Evolutionary conservation across 2,329 filamentous ascomycete species (phyloP).

Genomic region (Metarhizium album): DNA sequence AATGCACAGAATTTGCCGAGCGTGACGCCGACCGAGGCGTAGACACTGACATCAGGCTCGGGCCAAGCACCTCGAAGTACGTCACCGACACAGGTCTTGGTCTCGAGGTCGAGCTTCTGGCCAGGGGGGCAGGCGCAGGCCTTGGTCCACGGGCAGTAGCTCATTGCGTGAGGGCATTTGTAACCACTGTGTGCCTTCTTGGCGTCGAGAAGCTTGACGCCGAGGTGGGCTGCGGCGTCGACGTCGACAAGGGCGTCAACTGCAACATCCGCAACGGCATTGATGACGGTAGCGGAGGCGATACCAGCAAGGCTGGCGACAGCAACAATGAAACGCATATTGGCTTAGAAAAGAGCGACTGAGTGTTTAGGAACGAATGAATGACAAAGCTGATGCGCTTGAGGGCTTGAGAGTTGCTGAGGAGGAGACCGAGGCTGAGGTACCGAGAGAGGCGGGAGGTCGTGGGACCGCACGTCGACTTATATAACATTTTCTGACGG

Average conservation of each 20-base stretch:
- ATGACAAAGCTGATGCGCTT: slow-evolving; percentile 3
- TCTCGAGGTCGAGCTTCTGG: slow-evolving; percentile 25
- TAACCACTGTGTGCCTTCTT: slow-evolving; percentile 13
- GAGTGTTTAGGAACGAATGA: neutral
- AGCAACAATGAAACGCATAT: slow-evolving; percentile 22
- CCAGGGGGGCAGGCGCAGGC: slow-evolving; percentile 33
- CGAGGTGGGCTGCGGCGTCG: neutral
- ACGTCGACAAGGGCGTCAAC: slow-evolving; percentile 6
- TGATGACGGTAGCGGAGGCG: slow-evolving; percentile 14
- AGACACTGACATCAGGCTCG: slow-evolving; percentile 17
- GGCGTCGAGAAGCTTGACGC: slow-evolving; percentile 12
- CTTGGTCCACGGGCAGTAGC: slow-evolving; percentile 27
- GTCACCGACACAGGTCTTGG: slow-evolving; percentile 17
- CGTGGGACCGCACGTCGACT: neutral
- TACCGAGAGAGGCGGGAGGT: neutral
- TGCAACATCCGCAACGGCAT: slow-evolving; percentile 5
- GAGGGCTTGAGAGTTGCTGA: slow-evolving; percentile 1
- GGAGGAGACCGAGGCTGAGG: neutral
- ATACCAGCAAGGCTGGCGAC: slow-evolving; percentile 15
- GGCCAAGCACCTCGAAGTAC: slow-evolving; percentile 22
- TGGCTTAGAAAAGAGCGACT: slow-evolving; percentile 5
- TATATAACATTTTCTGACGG: neutral
- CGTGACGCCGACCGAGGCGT: slow-evolving; percentile 15
- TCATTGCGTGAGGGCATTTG: slow-evolving; percentile 23
- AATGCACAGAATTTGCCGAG: slow-evolving; percentile 24